phyloP scores from a whole-genome alignment of 2,329 filamentous ascomycete genomes.

The Ophiostoma pallidulum region DNA sequence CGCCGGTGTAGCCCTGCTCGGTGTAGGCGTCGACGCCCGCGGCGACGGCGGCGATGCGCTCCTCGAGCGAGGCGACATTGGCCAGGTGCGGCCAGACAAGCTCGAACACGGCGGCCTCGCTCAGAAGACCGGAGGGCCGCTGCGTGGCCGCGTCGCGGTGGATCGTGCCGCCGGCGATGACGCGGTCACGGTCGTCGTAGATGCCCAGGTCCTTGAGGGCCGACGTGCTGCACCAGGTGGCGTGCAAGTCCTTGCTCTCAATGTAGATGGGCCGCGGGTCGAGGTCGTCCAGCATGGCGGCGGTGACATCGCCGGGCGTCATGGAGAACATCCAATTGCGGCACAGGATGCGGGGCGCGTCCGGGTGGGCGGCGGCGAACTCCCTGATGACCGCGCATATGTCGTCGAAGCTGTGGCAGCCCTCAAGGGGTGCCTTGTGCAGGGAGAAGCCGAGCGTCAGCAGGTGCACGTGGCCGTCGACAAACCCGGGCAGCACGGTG shows the following conservation, averaged over 20 bases:
- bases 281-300: constrained; percentile 41
- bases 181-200: constrained; percentile 30
- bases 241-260: constrained; percentile 48
- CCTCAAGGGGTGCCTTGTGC: constrained; percentile 38
- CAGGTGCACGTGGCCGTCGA: constrained; percentile 50
- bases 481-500: constrained; percentile 43
- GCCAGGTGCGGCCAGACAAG: constrained; percentile 47
- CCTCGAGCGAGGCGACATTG: constrained; percentile 35
- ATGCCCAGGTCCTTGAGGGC: constrained; percentile 42
- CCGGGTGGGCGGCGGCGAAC: constrained; percentile 36
- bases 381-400: constrained; percentile 37
- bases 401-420: constrained; percentile 37
- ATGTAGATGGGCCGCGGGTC: constrained; percentile 42
- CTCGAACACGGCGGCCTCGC: constrained; percentile 43
- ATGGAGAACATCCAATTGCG: constrained; percentile 48
- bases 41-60: constrained; percentile 36
- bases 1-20: constrained; percentile 41
- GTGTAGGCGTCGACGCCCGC: constrained; percentile 40
- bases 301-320: constrained; percentile 39
- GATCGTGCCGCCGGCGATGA: constrained; percentile 39
- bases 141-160: constrained; percentile 35
- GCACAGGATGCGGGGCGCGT: constrained; percentile 38
- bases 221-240: constrained; percentile 44
- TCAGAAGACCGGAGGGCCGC: constrained; percentile 39
- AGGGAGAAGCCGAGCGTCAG: constrained; percentile 45